Conservation (phyloP, 2,329 filamentous ascomycete genomes). For the Ophiostoma piceae region DNA sequence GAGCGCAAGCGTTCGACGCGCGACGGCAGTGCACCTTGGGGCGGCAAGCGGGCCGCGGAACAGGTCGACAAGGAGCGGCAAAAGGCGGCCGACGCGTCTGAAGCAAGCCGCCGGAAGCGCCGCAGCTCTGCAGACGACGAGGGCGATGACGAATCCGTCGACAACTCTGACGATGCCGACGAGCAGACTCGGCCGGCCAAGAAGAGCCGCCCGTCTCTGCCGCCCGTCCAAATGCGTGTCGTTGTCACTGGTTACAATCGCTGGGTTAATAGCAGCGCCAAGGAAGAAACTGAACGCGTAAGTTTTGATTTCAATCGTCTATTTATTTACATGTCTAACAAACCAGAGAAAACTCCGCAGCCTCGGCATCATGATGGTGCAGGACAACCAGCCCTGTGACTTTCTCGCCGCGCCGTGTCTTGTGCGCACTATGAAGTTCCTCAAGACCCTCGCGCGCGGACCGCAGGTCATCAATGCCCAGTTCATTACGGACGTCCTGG, state of each 20-base stretch:
- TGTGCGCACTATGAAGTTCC: constrained; percentile 88
- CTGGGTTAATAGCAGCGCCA: constrained; percentile 69
- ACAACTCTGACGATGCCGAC: constrained; percentile 35
- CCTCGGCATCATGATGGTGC: constrained; percentile 74
- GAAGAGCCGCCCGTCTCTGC: constrained; percentile 56
- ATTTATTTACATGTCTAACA: background rate
- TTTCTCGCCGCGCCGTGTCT: constrained; percentile 83
- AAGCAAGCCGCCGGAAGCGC: constrained; percentile 46
- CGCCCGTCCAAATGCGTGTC: constrained; percentile 66
- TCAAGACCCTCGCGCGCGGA: constrained; percentile 76
- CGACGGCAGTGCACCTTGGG: constrained; percentile 49
- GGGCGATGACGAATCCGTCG: constrained; percentile 30
- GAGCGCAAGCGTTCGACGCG: constrained; percentile 71
- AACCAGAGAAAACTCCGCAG: constrained; percentile 64
- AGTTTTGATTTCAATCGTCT: background rate
- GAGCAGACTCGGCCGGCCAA: constrained; percentile 53
- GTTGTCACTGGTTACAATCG: constrained; percentile 77
- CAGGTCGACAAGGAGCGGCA: constrained; percentile 47
- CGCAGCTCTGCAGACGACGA: constrained; percentile 20
- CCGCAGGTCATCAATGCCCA: constrained; percentile 69
- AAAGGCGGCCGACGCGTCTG: constrained; percentile 49
- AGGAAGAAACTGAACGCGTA: constrained; percentile 68
- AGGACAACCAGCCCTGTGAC: constrained; percentile 70
- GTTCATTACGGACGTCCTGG: constrained; percentile 74
- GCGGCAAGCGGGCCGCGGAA: constrained; percentile 58